Evolutionary conservation across 1,139 yeast species (phyloP).

Genomic region (Sugiyamaella pinicola): DNA sequence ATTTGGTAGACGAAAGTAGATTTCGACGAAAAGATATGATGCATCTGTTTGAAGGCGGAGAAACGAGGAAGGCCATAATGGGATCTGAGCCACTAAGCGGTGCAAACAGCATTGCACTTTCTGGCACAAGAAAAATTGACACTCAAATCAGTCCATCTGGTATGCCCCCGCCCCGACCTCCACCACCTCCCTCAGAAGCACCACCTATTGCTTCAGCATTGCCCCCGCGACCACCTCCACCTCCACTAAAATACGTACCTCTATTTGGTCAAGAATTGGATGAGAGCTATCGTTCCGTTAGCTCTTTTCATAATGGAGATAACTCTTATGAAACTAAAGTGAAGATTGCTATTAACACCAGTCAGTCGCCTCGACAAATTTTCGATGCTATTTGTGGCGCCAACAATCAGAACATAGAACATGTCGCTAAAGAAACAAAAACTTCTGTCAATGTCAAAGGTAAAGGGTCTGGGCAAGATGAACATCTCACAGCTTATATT

Average conservation of each 20-base stretch:
- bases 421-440: constrained; percentile 42
- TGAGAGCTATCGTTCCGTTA: background rate
- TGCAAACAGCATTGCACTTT: constrained; percentile 11
- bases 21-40: constrained; percentile 30
- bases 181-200: background rate
- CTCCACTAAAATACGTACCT: no score
- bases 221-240: background rate
- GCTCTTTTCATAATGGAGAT: background rate
- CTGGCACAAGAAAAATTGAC: background rate
- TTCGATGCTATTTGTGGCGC: constrained; percentile 44
- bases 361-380: constrained; percentile 33
- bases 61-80: constrained; percentile 10
- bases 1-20: constrained; percentile 41
- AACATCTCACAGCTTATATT: constrained; percentile 41
- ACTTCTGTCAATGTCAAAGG: constrained; percentile 44
- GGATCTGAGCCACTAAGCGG: constrained; percentile 8
- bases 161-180: background rate
- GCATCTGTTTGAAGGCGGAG: constrained; percentile 14
- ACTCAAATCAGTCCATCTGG: background rate
- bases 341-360: constrained; percentile 32
- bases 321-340: constrained; percentile 35
- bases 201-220: background rate
- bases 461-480: constrained; percentile 43
- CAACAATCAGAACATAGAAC: constrained; percentile 45
- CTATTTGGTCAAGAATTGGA: no score